Evolutionary conservation across 1,284 basidiomycete species (phyloP).

Genomic region (Vanrija pseudolonga): DNA sequence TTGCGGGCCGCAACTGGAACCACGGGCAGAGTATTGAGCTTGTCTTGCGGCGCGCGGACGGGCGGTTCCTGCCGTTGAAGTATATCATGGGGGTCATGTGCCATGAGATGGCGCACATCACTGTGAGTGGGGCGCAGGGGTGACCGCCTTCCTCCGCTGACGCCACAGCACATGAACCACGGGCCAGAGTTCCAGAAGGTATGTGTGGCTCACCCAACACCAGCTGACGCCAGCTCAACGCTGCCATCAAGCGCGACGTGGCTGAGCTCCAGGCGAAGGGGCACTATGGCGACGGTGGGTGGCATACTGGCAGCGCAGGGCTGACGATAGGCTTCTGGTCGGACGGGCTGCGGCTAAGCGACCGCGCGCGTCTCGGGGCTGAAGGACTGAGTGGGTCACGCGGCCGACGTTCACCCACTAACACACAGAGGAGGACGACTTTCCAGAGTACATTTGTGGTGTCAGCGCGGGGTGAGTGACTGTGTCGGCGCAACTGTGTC

Average conservation of each 20-base stretch:
- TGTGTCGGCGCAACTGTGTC: too few species aligned
- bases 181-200: constrained; percentile 46
- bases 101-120: constrained; percentile 50
- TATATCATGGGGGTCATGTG: constrained; percentile 47
- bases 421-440: constrained; percentile 28
- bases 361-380: constrained; percentile 38
- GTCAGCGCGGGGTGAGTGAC: constrained; percentile 37
- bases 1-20: constrained; percentile 50
- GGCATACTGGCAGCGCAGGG: neutral
- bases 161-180: constrained; percentile 48
- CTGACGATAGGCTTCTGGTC: constrained; percentile 41
- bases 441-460: constrained; percentile 46
- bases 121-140: constrained; percentile 16
- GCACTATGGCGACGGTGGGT: constrained; percentile 46
- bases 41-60: constrained; percentile 43
- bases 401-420: neutral
- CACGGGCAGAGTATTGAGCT: constrained; percentile 50
- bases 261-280: constrained; percentile 35
- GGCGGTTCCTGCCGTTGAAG: constrained; percentile 42
- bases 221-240: constrained; percentile 32
- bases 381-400: constrained; percentile 32
- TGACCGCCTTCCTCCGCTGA: neutral
- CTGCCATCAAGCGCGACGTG: constrained; percentile 44
- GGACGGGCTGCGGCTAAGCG: constrained; percentile 36
- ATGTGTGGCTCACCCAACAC: neutral